A percentile compares a stretch with the other conserved stretches of the same genome.
These are phyloP conservation scores for Carex arenaria DNA, from an alignment of 202 grass and related monocot genomes.

Conservation along the genomic window DNA sequence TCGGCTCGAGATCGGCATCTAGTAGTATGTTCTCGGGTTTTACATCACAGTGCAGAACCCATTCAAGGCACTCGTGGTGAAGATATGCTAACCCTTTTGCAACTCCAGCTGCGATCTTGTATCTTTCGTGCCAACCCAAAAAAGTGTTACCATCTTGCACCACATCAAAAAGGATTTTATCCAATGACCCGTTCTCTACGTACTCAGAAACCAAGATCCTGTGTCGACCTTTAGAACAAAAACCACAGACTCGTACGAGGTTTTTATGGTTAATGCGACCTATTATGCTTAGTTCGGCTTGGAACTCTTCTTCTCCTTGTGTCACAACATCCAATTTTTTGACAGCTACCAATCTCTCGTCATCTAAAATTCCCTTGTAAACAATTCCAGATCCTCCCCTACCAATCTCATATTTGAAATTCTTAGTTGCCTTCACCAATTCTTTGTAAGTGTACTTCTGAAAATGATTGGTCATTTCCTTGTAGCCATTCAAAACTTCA, in stretches of 20 bases:
- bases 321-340: conserved; percentile 46
- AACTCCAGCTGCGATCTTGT: conserved; percentile 27
- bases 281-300: conserved; percentile 43
- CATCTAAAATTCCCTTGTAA: conserved; percentile 42
- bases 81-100: conserved; percentile 62
- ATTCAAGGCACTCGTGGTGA: conserved; percentile 61
- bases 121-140: conserved; percentile 36
- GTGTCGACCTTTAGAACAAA: conserved; percentile 32
- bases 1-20: conserved; percentile 40
- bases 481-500: conserved; percentile 43
- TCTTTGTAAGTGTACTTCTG: conserved; percentile 43
- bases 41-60: conserved; percentile 56
- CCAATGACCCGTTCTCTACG: conserved; percentile 44
- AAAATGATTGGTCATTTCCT: conserved; percentile 46
- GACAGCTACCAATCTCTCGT: conserved; percentile 29
- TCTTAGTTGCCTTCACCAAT: conserved; percentile 46
- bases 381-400: conserved; percentile 37
- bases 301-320: conserved; percentile 43
- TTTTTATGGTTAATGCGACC: conserved; percentile 56
- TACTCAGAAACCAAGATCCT: conserved; percentile 39
- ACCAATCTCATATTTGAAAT: conserved; percentile 43
- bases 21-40: conserved; percentile 58
- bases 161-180: conserved; percentile 28
- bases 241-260: conserved; percentile 43
- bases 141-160: not conserved